These are phyloP conservation scores for Wallacemonas sp. DNA, from an alignment of 208 protist species.

Conservation along the genomic window DNA sequence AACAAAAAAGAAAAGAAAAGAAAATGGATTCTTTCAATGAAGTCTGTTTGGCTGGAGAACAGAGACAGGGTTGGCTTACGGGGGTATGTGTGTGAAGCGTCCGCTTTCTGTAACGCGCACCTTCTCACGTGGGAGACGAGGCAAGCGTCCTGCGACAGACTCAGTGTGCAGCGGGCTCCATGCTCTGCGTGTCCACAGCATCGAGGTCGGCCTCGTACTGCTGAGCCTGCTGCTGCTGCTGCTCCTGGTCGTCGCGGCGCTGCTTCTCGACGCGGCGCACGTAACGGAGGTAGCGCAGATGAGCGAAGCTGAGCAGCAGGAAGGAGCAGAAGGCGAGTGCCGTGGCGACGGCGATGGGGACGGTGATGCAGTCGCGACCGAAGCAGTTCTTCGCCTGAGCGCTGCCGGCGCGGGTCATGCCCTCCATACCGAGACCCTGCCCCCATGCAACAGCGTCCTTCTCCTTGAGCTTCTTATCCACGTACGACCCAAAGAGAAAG, in stretches of 20 bases:
- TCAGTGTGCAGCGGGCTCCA: neutral
- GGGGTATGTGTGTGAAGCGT: too few relatives aligned
- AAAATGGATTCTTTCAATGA: too few relatives aligned
- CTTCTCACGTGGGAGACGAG: too few relatives aligned
- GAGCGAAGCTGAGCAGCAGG: slow-evolving; percentile 36
- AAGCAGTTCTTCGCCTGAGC: slow-evolving; percentile 34
- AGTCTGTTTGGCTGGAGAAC: too few relatives aligned
- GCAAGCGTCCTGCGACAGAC: too few relatives aligned
- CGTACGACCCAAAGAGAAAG: slow-evolving; percentile 48
- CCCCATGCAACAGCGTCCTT: slow-evolving; percentile 29
- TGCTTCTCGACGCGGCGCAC: slow-evolving; percentile 25
- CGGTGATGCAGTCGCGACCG: slow-evolving; percentile 37
- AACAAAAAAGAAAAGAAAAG: too few relatives aligned
- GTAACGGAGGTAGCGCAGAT: slow-evolving; percentile 63
- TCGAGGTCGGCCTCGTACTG: neutral
- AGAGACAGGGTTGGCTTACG: too few relatives aligned
- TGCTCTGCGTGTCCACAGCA: neutral
- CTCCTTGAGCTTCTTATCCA: slow-evolving; percentile 34
- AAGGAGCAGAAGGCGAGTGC: slow-evolving; percentile 30
- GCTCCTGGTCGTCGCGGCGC: slow-evolving; percentile 3
- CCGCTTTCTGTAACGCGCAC: too few relatives aligned
- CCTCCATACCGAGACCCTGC: too few relatives aligned
- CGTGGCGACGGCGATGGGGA: slow-evolving; percentile 50
- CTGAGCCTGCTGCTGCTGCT: too few relatives aligned
- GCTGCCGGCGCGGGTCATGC: slow-evolving; percentile 24